phyloP scores from a whole-genome alignment of 495 filamentous ascomycete species.

The Lepraria neglecta region DNA sequence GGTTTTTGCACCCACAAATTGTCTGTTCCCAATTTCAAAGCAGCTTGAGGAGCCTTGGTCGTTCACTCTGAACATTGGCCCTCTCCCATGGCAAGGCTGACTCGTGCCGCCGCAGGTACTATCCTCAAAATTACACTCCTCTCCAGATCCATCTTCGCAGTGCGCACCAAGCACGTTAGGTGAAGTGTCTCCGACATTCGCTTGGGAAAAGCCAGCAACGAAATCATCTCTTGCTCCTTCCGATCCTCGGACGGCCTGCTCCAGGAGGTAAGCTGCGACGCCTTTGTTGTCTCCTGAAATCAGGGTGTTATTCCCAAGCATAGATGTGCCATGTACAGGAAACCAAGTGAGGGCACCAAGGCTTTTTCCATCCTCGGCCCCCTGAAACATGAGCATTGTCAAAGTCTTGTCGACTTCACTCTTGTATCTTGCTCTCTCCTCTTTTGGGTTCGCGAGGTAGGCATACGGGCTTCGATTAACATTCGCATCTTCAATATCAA shows the following conservation, averaged over 20 bases:
- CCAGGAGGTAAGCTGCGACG: conserved; percentile 80
- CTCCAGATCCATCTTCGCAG: conserved; percentile 67
- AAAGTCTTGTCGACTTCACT: conserved; percentile 79
- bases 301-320: conserved; percentile 89
- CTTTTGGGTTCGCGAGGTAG: conserved; percentile 81
- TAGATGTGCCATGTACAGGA: conserved; percentile 85
- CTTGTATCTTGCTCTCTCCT: conserved; percentile 69
- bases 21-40: conserved; percentile 64
- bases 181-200: conserved; percentile 87
- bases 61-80: conserved; percentile 67
- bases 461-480: conserved; percentile 86
- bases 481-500: conserved; percentile 74
- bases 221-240: conserved; percentile 57
- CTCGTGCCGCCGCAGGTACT: conserved; percentile 74
- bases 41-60: conserved; percentile 68
- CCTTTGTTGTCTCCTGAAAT: conserved; percentile 95
- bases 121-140: conserved; percentile 61
- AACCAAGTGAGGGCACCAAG: conserved; percentile 87
- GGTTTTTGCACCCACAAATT: conserved; percentile 56
- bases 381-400: conserved; percentile 75
- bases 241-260: conserved; percentile 57
- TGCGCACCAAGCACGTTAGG: conserved; percentile 85
- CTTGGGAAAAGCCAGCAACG: conserved; percentile 90
- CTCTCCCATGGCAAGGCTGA: conserved; percentile 76
- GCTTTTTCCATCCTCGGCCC: conserved; percentile 62